phyloP scores from a whole-genome alignment of 2,329 filamentous ascomycete genomes.

The Xylariaceae sp. region DNA sequence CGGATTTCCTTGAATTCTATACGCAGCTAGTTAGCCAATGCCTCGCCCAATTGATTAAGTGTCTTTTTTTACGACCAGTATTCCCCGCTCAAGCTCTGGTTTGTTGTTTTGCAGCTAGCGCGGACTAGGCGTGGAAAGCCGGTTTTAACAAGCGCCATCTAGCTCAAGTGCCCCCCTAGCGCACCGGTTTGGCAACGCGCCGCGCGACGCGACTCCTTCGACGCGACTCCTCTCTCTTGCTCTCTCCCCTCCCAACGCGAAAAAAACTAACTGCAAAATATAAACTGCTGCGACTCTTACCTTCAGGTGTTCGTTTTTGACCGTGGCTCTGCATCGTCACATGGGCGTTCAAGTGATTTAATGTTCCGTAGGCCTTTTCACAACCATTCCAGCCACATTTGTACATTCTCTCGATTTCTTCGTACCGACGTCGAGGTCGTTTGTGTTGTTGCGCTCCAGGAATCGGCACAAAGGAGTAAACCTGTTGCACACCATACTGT shows the following conservation, averaged over 20 bases:
- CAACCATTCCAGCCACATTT: slow-evolving; percentile 98
- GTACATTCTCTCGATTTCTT: slow-evolving; percentile 99
- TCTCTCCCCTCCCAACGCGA: background rate
- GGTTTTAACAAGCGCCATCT: background rate
- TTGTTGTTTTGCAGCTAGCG: background rate
- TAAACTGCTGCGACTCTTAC: slow-evolving; percentile 48
- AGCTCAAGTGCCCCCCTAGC: background rate
- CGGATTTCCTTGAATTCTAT: slow-evolving; percentile 98
- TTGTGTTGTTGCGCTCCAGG: slow-evolving; percentile 97
- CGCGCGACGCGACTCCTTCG: background rate
- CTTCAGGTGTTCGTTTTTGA: slow-evolving; percentile 90
- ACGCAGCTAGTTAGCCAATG: slow-evolving; percentile 27
- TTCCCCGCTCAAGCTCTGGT: no score
- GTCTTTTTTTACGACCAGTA: background rate
- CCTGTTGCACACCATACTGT: slow-evolving; percentile 50
- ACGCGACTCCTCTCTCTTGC: background rate
- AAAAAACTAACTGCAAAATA: background rate
- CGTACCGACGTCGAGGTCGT: slow-evolving; percentile 83
- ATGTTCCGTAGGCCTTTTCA: slow-evolving; percentile 95
- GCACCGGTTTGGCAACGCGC: background rate
- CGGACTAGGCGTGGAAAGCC: background rate
- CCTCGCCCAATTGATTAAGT: background rate
- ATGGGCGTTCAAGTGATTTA: slow-evolving; percentile 96
- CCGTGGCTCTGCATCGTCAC: slow-evolving; percentile 99
- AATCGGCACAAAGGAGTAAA: slow-evolving; percentile 97